Evolutionary conservation across 169 alveolate species (phyloP), one percentile per base, ranked within the genome.

Genomic region (Plasmodium cynomolgi): DNA sequence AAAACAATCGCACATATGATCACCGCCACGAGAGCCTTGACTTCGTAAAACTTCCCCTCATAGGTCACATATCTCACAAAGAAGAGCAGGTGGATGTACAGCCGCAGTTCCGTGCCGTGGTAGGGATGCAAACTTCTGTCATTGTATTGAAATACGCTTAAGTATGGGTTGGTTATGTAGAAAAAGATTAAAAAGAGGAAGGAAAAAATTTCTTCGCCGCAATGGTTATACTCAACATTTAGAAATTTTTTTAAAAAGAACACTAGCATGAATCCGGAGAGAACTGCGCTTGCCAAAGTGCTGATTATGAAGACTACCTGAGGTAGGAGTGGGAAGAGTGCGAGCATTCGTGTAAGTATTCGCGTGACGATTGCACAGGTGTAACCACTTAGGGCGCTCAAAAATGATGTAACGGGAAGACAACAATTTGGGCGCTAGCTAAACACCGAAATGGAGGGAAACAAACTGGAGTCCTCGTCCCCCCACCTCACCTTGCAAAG

Each of bases 71-170:
- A 88, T 79, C 23, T 79, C n/a, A 88, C 34, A 80, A 88, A 88
- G n/a, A 56, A 88, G 39, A 88, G 47, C 13, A 79, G 47, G 50
- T 77, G 90, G 31, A 88, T 62, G 73, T 79, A 88, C 81, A 88
- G 47, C 20, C 88, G 62, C 47, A 88, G 37, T 41, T 77, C 94
- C 31, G 94, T 88, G 31, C 94, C 94, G 82, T 88, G 94, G 39
- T 88, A 88, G 6, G 90, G 90, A 77, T 88, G 94, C 23, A 88
- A 73, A 47, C 90, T 88, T 58, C 82, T 88, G 41, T 88, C 90
- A 62, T 88, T 88, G 72, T 88, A 88, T 33, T 88, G 94, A 15
- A 34, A 79, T 1, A 44, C 86, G 34, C 94, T 88, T 79, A 88
- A 77, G 54, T 79, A 88, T 8, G 94, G 94, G 11, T 88, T 88